Evolutionary conservation across 2,329 filamentous ascomycete genomes (phyloP).

Genomic region (Monosporascus sp.): DNA sequence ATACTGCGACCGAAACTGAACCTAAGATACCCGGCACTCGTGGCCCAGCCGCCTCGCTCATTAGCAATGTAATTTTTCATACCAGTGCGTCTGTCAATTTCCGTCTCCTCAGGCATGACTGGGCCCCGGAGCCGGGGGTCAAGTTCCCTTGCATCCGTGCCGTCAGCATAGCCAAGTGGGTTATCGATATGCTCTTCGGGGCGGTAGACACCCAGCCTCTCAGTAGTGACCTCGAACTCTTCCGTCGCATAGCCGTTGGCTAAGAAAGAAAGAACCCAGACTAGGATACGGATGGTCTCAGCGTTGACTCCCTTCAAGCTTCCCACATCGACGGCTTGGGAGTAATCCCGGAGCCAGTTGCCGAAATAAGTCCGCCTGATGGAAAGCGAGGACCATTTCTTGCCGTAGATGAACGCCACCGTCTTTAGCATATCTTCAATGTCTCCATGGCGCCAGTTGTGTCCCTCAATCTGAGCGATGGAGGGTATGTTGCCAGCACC

Average conservation of each 20-base stretch:
- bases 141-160: slow-evolving; percentile 74
- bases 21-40: slow-evolving; percentile 78
- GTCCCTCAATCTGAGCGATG: slow-evolving; percentile 56
- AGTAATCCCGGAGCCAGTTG: slow-evolving; percentile 84
- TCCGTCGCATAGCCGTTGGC: slow-evolving; percentile 80
- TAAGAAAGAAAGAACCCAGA: slow-evolving; percentile 79
- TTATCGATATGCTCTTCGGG: slow-evolving; percentile 74
- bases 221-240: slow-evolving; percentile 78
- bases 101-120: slow-evolving; percentile 64
- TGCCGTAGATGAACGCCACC: slow-evolving; percentile 69
- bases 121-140: slow-evolving; percentile 79
- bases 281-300: slow-evolving; percentile 71
- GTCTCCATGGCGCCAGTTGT: slow-evolving; percentile 69
- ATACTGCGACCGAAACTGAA: slow-evolving; percentile 70
- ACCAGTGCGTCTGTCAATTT: slow-evolving; percentile 71
- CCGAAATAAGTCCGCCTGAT: slow-evolving; percentile 78
- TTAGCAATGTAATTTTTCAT: slow-evolving; percentile 99
- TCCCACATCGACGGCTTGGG: slow-evolving; percentile 75
- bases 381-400: slow-evolving; percentile 79
- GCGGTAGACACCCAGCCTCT: slow-evolving; percentile 73
- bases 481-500: slow-evolving; percentile 69
- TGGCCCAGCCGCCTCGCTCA: slow-evolving; percentile 81
- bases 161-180: slow-evolving; percentile 81
- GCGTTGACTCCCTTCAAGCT: slow-evolving; percentile 74
- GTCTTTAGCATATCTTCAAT: slow-evolving; percentile 80